These are phyloP conservation scores for Tilletia setariae DNA, from an alignment of 1,284 basidiomycete species.

Conservation along the genomic window DNA sequence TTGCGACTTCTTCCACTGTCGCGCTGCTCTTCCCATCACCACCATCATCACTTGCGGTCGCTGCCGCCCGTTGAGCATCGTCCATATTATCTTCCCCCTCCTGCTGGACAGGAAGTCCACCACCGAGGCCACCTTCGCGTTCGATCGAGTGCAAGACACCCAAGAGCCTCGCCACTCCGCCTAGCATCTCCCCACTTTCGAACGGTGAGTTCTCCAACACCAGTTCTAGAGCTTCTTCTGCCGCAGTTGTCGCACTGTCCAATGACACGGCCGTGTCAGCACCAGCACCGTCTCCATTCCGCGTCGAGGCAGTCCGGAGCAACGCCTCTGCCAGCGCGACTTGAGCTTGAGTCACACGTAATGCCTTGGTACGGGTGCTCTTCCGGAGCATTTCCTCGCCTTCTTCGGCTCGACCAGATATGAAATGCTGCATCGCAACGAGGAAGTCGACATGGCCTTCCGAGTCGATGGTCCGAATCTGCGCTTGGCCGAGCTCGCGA, in stretches of 20 bases:
- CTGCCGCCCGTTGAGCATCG: no score
- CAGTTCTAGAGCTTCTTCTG: neutral
- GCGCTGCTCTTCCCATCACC: no score
- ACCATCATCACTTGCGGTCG: no score
- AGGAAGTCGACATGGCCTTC: conserved; percentile 11
- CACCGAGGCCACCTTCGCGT: no score
- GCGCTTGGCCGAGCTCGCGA: conserved; percentile 19
- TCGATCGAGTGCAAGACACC: conserved; percentile 5
- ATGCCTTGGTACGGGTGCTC: neutral
- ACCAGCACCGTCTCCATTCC: neutral
- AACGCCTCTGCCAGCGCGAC: neutral
- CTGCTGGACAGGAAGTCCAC: no score
- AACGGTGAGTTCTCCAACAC: neutral
- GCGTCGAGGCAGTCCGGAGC: neutral
- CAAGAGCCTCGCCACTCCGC: neutral
- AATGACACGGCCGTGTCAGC: neutral
- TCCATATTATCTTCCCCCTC: no score
- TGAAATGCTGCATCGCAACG: neutral
- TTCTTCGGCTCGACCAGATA: neutral
- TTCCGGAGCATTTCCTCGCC: neutral
- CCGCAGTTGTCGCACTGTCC: neutral
- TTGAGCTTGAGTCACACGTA: neutral
- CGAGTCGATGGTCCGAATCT: neutral
- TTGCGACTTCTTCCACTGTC: no score
- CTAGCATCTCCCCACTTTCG: conserved; percentile 4